A percentile compares a stretch with the other conserved stretches of the same genome.
These are phyloP conservation scores for Maudiozyma bulderi DNA, from an alignment of 805 yeast species.

Conservation along the genomic window DNA sequence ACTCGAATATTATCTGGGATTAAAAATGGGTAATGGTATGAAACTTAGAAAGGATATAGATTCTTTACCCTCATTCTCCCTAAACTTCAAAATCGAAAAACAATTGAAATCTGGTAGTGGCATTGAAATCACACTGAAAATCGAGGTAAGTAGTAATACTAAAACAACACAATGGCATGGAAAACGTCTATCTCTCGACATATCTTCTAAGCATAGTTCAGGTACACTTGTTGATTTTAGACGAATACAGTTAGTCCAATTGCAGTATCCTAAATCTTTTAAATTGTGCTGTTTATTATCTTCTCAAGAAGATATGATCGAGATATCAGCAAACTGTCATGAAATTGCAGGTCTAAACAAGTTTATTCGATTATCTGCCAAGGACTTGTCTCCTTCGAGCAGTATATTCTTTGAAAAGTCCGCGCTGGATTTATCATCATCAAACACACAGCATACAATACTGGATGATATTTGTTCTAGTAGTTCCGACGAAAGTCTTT, in stretches of 20 bases:
- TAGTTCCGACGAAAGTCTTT: constrained; percentile 18
- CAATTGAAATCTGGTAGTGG: constrained; percentile 3
- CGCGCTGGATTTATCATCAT: background rate
- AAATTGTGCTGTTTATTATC: constrained; percentile 17
- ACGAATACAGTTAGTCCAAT: constrained; percentile 27
- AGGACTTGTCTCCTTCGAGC: background rate
- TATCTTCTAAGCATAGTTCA: constrained; percentile 22
- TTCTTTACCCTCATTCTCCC: constrained; percentile 30
- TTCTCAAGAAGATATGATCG: constrained; percentile 17
- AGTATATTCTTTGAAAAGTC: background rate
- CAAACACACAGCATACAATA: background rate
- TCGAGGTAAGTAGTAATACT: constrained; percentile 16
- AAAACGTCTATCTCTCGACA: constrained; percentile 24
- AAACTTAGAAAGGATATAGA: constrained; percentile 30
- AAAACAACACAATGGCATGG: constrained; percentile 28
- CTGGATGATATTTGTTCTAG: background rate
- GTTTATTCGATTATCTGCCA: background rate
- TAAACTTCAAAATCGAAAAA: constrained; percentile 16
- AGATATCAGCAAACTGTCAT: constrained; percentile 30
- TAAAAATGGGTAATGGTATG: constrained; percentile 34
- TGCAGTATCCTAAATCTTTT: constrained; percentile 21
- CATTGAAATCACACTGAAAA: constrained; percentile 12
- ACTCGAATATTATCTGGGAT: constrained; percentile 34
- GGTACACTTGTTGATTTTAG: constrained; percentile 39
- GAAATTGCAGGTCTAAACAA: constrained; percentile 29